Conservation (phyloP, 2,329 filamentous ascomycete species). For the Pseudocercospora ulei region DNA sequence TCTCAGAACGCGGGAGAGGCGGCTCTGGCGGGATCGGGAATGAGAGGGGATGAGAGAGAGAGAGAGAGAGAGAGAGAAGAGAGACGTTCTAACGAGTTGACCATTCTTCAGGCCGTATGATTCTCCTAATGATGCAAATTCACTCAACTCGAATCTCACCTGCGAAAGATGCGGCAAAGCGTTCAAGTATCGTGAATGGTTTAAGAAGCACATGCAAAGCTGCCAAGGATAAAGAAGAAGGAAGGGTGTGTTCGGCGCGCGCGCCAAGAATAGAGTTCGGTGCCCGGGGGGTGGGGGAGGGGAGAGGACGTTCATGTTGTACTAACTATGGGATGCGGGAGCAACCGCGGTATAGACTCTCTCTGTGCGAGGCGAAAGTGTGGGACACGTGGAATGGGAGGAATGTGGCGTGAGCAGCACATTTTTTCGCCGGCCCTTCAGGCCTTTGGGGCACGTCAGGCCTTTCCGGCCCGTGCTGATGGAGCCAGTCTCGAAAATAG, state of each 20-base stretch:
- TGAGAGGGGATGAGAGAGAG: slow-evolving; percentile 4
- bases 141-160: neutral
- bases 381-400: neutral
- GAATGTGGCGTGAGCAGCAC: neutral
- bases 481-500: no score
- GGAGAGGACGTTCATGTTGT: neutral
- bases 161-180: slow-evolving; percentile 4
- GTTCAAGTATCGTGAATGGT: slow-evolving; percentile 7
- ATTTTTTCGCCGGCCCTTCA: no score
- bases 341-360: no score
- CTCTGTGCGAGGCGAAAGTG: no score
- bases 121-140: slow-evolving; percentile 6
- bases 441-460: no score
- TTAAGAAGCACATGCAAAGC: slow-evolving; percentile 6
- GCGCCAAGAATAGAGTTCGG: no score
- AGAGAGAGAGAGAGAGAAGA: no score
- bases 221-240: slow-evolving; percentile 3
- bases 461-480: no score
- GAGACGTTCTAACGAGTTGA: slow-evolving; percentile 3
- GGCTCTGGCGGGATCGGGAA: neutral
- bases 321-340: no score
- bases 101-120: slow-evolving; percentile 1
- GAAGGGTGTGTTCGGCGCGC: no score
- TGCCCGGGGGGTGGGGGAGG: neutral
- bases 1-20: neutral